These are phyloP conservation scores for Globisporangium solare DNA, from an alignment of 352 stramenopile genomes.

Conservation along the genomic window DNA sequence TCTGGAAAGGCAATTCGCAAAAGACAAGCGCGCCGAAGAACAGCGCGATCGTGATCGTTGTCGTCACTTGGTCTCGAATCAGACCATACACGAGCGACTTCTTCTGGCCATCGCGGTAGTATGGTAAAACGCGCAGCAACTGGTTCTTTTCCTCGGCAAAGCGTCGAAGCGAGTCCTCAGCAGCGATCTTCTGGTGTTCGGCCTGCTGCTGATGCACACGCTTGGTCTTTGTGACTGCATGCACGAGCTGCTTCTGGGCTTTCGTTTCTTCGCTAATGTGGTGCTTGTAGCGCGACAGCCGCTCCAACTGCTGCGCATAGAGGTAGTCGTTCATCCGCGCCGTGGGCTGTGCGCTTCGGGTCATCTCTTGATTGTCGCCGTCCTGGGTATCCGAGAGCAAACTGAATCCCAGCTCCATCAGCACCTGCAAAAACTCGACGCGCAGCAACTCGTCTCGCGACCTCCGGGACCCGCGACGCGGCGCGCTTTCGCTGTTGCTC, in stretches of 20 bases:
- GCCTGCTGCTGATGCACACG: slow-evolving; percentile 15
- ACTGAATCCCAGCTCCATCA: slow-evolving; percentile 91
- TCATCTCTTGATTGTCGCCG: slow-evolving; percentile 22
- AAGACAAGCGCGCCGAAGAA: slow-evolving; percentile 78
- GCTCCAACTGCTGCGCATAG: slow-evolving; percentile 78
- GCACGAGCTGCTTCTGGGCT: slow-evolving; percentile 57
- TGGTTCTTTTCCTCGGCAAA: slow-evolving; percentile 81
- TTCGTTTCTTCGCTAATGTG: slow-evolving; percentile 42
- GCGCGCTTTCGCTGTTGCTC: slow-evolving; percentile 8
- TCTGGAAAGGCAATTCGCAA: slow-evolving; percentile 86
- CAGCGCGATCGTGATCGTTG: slow-evolving; percentile 73
- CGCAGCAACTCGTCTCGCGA: slow-evolving; percentile 52
- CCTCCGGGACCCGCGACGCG: not conserved
- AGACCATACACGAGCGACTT: slow-evolving; percentile 90
- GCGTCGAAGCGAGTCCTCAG: slow-evolving; percentile 28
- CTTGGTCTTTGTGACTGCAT: slow-evolving; percentile 30
- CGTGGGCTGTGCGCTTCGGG: not conserved
- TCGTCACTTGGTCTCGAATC: slow-evolving; percentile 87
- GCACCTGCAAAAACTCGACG: slow-evolving; percentile 89
- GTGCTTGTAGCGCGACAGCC: slow-evolving; percentile 61
- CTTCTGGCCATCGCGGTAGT: slow-evolving; percentile 93
- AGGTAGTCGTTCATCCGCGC: slow-evolving; percentile 68
- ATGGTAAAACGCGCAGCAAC: slow-evolving; percentile 83
- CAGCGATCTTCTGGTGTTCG: slow-evolving; percentile 13
- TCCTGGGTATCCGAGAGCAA: slow-evolving; percentile 47